Evolutionary conservation across 352 stramenopile species (phyloP), one percentile per base, ranked within the genome.

Genomic region (Pythium sukuiense): DNA sequence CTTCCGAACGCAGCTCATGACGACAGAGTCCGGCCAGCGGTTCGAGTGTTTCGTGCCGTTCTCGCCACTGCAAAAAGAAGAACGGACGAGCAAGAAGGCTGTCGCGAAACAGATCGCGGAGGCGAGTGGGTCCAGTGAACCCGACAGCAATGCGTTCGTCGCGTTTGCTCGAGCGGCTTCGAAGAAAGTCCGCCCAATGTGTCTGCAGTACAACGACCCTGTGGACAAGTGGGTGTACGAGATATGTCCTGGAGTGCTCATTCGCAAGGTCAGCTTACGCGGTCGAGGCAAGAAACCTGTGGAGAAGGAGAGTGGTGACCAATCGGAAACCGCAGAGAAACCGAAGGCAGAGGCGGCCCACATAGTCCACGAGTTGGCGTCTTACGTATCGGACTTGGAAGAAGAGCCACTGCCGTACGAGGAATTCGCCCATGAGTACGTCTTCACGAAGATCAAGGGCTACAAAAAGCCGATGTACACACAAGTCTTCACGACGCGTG

Each of bases 31-130:
- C 9, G 82, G 82, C 1, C 75, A 90, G 57, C 74, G 76, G 61
- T 90, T 93, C 58, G 80, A 91, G 75, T 93, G 85, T 55, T 91
- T 89, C 57, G 52, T 93, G 54, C 85, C 85, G 35, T 61, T 79
- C 24, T 67, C 79, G 1, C 54, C 37, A 4, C 57, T 65, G 12
- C 48, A 70, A 54, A 54, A 64, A 32, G 29, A 41, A 9, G 11
- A 50, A 46, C 50, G 32, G 43, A 27, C 26, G 29, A 29, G 11
- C 2, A n/a, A 27, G n/a, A 26, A 26, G 55, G 43, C 30, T 30
- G 55, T 8, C 13, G 43, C 48, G n/a, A 55, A 55, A 26, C 48
- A 55, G 9, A 33, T 55, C 26, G 48, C 48, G 0, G n/a, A 39
- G n/a, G 20, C 30, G 32, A 13, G 46, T 54, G 24, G 13, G 54